Evolutionary conservation across 441 rosid genomes (phyloP), one percentile per base, ranked within the genome.

Genomic region (Adansonia grandidieri): DNA sequence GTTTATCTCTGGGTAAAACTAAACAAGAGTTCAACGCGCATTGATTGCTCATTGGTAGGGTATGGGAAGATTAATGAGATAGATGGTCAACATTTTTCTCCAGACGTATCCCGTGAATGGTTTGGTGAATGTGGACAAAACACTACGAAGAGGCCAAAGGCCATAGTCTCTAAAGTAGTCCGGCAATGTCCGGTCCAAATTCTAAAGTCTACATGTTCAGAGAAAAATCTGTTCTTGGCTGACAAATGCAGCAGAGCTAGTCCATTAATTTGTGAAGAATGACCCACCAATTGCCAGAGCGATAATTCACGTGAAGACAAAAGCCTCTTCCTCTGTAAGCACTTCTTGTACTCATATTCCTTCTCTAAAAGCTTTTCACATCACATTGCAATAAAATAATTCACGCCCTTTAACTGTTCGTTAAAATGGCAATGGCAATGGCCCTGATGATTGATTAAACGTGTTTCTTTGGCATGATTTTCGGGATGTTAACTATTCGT

Each of bases 261-360:
- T 64, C 37, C 32, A 45, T 15, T 8, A 64, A 14, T 64, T 64
- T 64, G 19, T 64, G 68, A 37, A 37, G 20, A 64, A 64, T 64
- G 68, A 64, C 47, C 47, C 73, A 48, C 61, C 20, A n/a, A 32
- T 71, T 50, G 44, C 58, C 56, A 50, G 58, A 70, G 17, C n/a
- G 57, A 58, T 6, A 53, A 53, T 40, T 42, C 69, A 13, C 20
- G 17, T 20, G 73, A 45, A 47, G 73, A 68, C 28, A 28, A 58
- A 20, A 45, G 37, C 37, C 17, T 20, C 40, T 20, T 44, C 68
- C 6, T 24, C 15, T 9, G 69, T 45, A 9, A 61, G 68, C 13
- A 14, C 32, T 13, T 73, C 37, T 5, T 2, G 5, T 28, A 28
- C 32, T 28, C 32, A 28, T 28, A 28, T 28, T 28, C 32, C 32